Percentiles rank a stretch among this genome's conserved stretches.
Evolutionary conservation across 768 basidiomycete species (phyloP).

Genomic region (Tricholomella constricta): DNA sequence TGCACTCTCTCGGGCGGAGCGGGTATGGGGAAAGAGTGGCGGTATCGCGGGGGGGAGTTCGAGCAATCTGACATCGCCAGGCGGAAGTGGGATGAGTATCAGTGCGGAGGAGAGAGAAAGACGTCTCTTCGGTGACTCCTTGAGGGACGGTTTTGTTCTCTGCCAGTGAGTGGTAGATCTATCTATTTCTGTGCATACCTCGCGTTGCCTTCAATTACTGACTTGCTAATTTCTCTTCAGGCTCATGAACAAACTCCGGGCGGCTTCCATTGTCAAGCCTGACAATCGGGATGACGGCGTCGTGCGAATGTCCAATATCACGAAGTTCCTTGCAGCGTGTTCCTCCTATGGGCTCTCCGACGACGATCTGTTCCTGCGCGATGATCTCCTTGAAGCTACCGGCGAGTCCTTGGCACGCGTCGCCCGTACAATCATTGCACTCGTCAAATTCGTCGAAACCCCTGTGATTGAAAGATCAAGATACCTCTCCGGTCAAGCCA

Average conservation of each 20-base stretch:
- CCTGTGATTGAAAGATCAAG: conserved; percentile 49
- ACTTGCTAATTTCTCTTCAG: conserved; percentile 38
- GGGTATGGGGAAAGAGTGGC: conserved; percentile 74
- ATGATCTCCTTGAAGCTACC: conserved; percentile 66
- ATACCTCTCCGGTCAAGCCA: conserved; percentile 43
- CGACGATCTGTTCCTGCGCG: conserved; percentile 66
- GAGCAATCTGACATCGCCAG: conserved; percentile 37
- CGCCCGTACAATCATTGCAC: conserved; percentile 69
- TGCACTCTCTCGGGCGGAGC: conserved; percentile 65
- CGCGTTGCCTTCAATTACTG: neutral
- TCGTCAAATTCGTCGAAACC: conserved; percentile 63
- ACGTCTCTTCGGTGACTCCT: conserved; percentile 68
- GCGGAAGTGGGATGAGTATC: conserved; percentile 40
- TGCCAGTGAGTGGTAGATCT: conserved; percentile 74
- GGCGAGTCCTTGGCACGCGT: conserved; percentile 69
- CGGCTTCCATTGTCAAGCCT: conserved; percentile 58
- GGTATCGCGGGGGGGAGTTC: conserved; percentile 36
- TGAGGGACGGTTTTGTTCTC: conserved; percentile 83
- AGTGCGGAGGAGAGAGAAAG: conserved; percentile 78
- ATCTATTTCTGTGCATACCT: conserved; percentile 21
- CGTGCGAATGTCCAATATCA: conserved; percentile 67
- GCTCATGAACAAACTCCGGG: conserved; percentile 77
- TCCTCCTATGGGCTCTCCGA: conserved; percentile 63
- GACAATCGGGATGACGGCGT: conserved; percentile 70
- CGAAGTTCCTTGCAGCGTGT: conserved; percentile 78